Base-by-base conservation (phyloP, 169 alveolate species). In the Plasmodium coatneyi region DNA sequence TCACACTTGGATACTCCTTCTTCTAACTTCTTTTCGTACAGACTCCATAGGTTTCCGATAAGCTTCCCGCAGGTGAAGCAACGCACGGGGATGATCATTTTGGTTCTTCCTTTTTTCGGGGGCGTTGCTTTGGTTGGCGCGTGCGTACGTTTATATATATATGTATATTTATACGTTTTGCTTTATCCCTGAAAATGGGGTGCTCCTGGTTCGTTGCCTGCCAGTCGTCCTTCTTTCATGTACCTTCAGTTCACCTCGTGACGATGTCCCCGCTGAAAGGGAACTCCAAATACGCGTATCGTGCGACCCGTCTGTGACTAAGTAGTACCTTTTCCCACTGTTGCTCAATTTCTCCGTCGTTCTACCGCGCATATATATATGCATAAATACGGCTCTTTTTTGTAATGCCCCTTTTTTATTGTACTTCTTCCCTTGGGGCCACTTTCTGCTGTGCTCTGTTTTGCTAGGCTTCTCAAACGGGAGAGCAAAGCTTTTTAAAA, bases 31-130 rank as follows among this genome's bases (percentile, higher is more conserved):
- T 97, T 97, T 39, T 98, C 97, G 95, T 98, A 99, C 46, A 97
- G 96, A 92, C 98, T 98, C 99, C 99, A 99, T 92, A 98, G 96
- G 95, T 99, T 99, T 9, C 99, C 99, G 30, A 99, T 98, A 80
- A 99, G 99, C 97, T 98, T 99, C 43, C 99, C 99, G 92, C 99
- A 99, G 30, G 99, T 99, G 97, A 99, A 99, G 92, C 99, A 99
- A 84, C 99, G 97, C 49, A 99, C 98, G 14, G 99, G 99, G 82
- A 99, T 98, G 91, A 99, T 99, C 99, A 99, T 99, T 82, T 95
- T 96, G 86, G 28, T 84, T 49, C 49, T 39, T 72, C 41, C 6
- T 5, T 22, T 72, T 22, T 72, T 72, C 56, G 5, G n/a, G 56
- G 56, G 56, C 5, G 56, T 46, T 46, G n/a, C 56, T 46, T 46